Evolutionary conservation across 352 stramenopile species (phyloP).

Genomic region (Phytopythium sindhum): DNA sequence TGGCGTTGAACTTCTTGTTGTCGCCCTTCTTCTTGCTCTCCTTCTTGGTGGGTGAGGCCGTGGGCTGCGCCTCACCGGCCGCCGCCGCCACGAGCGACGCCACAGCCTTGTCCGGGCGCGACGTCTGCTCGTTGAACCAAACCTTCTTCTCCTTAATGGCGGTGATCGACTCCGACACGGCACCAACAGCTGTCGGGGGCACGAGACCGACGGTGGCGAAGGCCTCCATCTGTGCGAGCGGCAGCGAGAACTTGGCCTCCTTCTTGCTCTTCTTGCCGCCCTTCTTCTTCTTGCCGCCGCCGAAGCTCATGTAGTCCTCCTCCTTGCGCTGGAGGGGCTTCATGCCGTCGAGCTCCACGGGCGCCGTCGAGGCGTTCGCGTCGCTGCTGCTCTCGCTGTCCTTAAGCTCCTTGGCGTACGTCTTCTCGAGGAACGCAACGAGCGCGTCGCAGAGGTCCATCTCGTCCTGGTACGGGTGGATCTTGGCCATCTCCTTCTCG

Average conservation of each 20-base stretch:
- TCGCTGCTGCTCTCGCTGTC: slow-evolving; percentile 35
- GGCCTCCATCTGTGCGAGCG: slow-evolving; percentile 79
- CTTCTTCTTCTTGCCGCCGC: slow-evolving; percentile 70
- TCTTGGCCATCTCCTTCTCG: slow-evolving; percentile 94
- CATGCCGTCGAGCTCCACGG: slow-evolving; percentile 90
- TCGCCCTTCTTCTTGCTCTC: slow-evolving; percentile 46
- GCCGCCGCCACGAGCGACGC: slow-evolving; percentile 20
- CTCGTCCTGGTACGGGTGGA: slow-evolving; percentile 96
- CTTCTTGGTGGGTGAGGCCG: slow-evolving; percentile 54
- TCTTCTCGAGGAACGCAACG: slow-evolving; percentile 90
- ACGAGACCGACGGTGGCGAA: slow-evolving; percentile 91
- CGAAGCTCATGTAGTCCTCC: slow-evolving; percentile 81
- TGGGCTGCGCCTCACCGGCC: neutral
- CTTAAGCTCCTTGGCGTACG: slow-evolving; percentile 86
- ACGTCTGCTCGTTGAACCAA: slow-evolving; percentile 75
- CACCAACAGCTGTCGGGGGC: slow-evolving; percentile 83
- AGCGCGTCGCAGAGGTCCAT: slow-evolving; percentile 95
- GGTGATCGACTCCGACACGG: slow-evolving; percentile 84
- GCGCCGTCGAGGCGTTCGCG: slow-evolving; percentile 25
- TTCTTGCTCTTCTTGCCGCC: slow-evolving; percentile 77
- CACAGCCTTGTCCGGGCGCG: slow-evolving; percentile 34
- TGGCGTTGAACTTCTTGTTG: slow-evolving; percentile 82
- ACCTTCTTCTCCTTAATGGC: slow-evolving; percentile 96
- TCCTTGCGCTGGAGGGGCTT: slow-evolving; percentile 88
- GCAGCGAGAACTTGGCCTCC: slow-evolving; percentile 69